Conservation (phyloP, 371 early-diverging fungal species). For the Fennellomyces sp. region DNA sequence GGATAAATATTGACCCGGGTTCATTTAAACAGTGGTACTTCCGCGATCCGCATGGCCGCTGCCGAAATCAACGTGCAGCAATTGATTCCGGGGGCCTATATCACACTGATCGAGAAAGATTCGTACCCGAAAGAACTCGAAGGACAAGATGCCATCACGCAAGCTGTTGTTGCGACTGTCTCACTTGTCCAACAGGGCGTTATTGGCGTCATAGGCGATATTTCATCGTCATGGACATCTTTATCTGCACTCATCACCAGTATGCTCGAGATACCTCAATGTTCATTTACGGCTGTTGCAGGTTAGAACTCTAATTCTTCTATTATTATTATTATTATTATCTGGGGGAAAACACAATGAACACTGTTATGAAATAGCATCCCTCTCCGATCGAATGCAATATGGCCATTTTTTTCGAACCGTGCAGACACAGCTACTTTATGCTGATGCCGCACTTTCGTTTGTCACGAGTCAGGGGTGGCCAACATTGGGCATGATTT, state of each 20-base stretch:
- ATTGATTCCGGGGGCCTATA: slow-evolving; percentile 59
- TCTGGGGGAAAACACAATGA: too few species aligned
- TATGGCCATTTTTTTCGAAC: slow-evolving; percentile 62
- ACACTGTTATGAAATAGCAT: slow-evolving; percentile 32
- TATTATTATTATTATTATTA: slow-evolving; percentile 30
- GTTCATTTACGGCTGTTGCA: slow-evolving; percentile 61
- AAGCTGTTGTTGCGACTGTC: slow-evolving; percentile 58
- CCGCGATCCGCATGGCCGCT: slow-evolving; percentile 59
- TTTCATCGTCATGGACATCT: slow-evolving; percentile 61
- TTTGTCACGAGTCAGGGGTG: slow-evolving; percentile 58
- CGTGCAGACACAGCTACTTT: slow-evolving; percentile 52
- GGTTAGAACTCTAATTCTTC: background rate
- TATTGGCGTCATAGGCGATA: slow-evolving; percentile 60
- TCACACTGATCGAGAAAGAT: slow-evolving; percentile 60
- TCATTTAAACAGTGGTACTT: slow-evolving; percentile 46
- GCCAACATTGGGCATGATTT: slow-evolving; percentile 51
- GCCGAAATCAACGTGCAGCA: slow-evolving; percentile 56
- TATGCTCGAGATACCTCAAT: slow-evolving; percentile 60
- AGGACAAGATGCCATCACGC: slow-evolving; percentile 45
- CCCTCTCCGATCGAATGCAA: slow-evolving; percentile 55
- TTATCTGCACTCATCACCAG: slow-evolving; percentile 60
- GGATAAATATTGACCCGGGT: too few species aligned
- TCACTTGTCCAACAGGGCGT: slow-evolving; percentile 59
- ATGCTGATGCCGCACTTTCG: slow-evolving; percentile 50
- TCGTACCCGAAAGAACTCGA: slow-evolving; percentile 53